phyloP scores from a whole-genome alignment of 75 land plant species.

The Gnetum montanum region DNA sequence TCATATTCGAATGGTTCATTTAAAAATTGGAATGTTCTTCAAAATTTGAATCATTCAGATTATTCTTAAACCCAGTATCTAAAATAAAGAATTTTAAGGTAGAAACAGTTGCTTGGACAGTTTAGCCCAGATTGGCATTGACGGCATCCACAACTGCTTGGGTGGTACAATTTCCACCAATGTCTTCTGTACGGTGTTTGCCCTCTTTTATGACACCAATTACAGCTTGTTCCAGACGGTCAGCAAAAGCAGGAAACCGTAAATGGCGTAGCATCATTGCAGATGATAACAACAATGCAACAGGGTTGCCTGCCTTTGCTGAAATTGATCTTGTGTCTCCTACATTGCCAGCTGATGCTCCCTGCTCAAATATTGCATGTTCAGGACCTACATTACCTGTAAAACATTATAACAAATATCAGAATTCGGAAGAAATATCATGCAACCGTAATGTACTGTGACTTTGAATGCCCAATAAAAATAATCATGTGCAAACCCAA shows the following conservation, averaged over 20 bases:
- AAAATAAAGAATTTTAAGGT: too few species aligned
- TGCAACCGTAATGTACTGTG: too few species aligned
- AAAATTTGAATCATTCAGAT: too few species aligned
- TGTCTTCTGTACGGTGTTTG: constrained; percentile 64
- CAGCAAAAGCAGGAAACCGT: constrained; percentile 69
- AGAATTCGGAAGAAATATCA: too few species aligned
- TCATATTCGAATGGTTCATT: too few species aligned
- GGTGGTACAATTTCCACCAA: constrained; percentile 72
- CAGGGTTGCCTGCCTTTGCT: constrained; percentile 71
- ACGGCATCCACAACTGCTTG: constrained; percentile 84
- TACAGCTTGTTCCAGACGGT: constrained; percentile 79
- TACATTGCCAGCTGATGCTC: constrained; percentile 84
- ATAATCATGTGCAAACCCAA: too few species aligned
- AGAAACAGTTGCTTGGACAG: too few species aligned
- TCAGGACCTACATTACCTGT: constrained; percentile 88
- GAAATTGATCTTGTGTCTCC: constrained; percentile 51
- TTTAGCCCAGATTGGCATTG: constrained; percentile 44
- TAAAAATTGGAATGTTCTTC: too few species aligned
- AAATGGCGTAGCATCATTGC: constrained; percentile 90
- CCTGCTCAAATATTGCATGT: constrained; percentile 89
- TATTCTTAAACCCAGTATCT: too few species aligned
- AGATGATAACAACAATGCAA: constrained; percentile 85
- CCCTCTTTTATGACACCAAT: constrained; percentile 69
- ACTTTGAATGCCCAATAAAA: too few species aligned
- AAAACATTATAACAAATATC: constrained; percentile 3